Percentiles rank a stretch among this genome's conserved stretches.
These are phyloP conservation scores for Aurifilum marmelostoma DNA, from an alignment of 2,329 filamentous ascomycete genomes.

Conservation along the genomic window DNA sequence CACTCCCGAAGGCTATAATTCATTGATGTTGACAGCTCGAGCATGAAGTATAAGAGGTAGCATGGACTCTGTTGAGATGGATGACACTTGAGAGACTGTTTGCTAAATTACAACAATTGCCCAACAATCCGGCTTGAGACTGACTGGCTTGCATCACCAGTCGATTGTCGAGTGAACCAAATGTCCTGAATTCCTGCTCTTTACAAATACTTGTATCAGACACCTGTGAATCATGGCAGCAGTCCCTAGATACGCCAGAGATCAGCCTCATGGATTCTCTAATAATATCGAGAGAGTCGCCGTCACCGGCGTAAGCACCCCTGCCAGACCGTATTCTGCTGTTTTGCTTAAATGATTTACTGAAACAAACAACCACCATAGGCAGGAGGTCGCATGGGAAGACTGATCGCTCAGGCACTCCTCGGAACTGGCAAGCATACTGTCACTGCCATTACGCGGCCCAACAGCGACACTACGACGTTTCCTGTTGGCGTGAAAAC, in stretches of 20 bases:
- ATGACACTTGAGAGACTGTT: neutral
- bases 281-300: slow-evolving; percentile 30
- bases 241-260: neutral
- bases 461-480: slow-evolving; percentile 41
- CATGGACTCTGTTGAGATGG: neutral
- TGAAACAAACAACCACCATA: slow-evolving; percentile 8
- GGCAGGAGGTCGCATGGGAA: slow-evolving; percentile 33
- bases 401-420: slow-evolving; percentile 37
- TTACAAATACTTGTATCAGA: neutral
- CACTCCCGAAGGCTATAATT: neutral
- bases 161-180: neutral
- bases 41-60: neutral
- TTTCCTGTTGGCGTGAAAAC: slow-evolving; percentile 45
- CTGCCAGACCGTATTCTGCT: neutral
- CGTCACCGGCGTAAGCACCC: slow-evolving; percentile 29
- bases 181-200: neutral
- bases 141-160: neutral
- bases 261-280: slow-evolving; percentile 4
- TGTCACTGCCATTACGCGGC: slow-evolving; percentile 53
- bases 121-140: neutral
- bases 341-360: neutral
- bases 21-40: neutral
- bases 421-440: slow-evolving; percentile 48
- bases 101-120: neutral
- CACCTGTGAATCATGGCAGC: neutral